Base-by-base conservation (phyloP, 371 early-diverging fungal genomes). In the Mucor ambiguus region DNA sequence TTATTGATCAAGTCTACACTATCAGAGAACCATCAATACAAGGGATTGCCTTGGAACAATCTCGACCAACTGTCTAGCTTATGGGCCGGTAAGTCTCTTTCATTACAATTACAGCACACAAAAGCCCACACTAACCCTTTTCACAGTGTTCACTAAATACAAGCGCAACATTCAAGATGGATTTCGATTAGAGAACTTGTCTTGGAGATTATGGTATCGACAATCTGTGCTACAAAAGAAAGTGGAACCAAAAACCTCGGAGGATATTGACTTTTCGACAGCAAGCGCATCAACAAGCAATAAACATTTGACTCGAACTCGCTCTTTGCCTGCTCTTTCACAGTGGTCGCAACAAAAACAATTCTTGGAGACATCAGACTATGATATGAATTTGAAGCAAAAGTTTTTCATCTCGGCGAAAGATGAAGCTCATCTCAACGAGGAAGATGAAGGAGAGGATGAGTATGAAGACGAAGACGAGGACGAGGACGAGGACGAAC, bases 121-220 rank as follows among this genome's bases (percentile, higher is more conserved):
- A 14, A 18, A 41, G 41, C 41, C 41, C 41, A 41, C 18, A 41
- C 18, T 41, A 18, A 24, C 24, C 14, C 28, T 52, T 11, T 52
- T 10, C 24, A 48, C 41, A 72, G 70, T 64, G 0, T 67, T 74
- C 29, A 61, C 70, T 48, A 70, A 67, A 48, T 74, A 57, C 24
- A 70, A 70, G 26, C 46, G 35, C 7, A 65, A 70, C 32, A 66
- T 74, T 12, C 30, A 43, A 54, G 73, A 73, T 49, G 74, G 70
- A 24, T 67, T 74, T 56, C 61, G 74, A 6, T 32, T 70, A 26
- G 74, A 74, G n/a, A 74, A 74, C 56, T 60, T 74, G 12, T 74
- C 74, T 18, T 74, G 74, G 74, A 57, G 74, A 8, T 43, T 74
- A 28, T 74, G 74, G 74, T 70, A 74, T 56, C 38, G 70, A 41